Evolutionary conservation across 352 stramenopile genomes (phyloP), one percentile per base, ranked within the genome.

Genomic region (Phytophthora sansomeana): DNA sequence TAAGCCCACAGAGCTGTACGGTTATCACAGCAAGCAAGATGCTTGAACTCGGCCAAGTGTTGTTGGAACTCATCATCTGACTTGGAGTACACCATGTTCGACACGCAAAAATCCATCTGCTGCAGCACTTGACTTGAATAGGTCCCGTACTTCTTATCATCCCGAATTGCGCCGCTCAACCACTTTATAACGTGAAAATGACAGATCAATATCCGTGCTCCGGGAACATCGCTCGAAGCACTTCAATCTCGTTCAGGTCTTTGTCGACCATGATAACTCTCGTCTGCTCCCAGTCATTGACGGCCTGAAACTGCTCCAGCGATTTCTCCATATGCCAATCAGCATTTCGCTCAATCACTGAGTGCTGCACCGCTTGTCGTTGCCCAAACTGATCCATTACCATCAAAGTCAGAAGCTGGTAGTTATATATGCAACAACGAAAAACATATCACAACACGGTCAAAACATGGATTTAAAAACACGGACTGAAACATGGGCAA

Each of bases 111-210:
- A 14, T 50, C 44, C 19, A 63, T 56, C 24, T 63, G 56, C 17
- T 62, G 13, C 19, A 62, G 16, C 2, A 54, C 21, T 1, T 36
- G 19, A 16, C 41, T 62, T 11, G 28, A 2, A n/a, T 62, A 62
- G 0, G 54, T 62, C 1, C 54, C 29, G 21, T 53, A 53, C 21
- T 53, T 62, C 17, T 47, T 62, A 29, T 62, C 29, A 17, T 62
- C 29, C 10, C 56, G 24, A 35, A 56, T 13, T 4, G 41, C 33
- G 14, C 30, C 9, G 2, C 29, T n/a, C 9, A 60, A 28, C 53
- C 35, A 58, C 51, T 58, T 58, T 2, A 58, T 28, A 3, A 58
- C 21, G 30, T 58, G 36, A 7, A 58, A 58, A 17, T 59, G 52
- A 9, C 52, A 59, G 10, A 59, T 10, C 16, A 50, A 24, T 6